A percentile compares a stretch with the other conserved stretches of the same genome.
These are phyloP conservation scores for Dactylellina haptotyla DNA, from an alignment of 2,329 filamentous ascomycete genomes.

Conservation along the genomic window DNA sequence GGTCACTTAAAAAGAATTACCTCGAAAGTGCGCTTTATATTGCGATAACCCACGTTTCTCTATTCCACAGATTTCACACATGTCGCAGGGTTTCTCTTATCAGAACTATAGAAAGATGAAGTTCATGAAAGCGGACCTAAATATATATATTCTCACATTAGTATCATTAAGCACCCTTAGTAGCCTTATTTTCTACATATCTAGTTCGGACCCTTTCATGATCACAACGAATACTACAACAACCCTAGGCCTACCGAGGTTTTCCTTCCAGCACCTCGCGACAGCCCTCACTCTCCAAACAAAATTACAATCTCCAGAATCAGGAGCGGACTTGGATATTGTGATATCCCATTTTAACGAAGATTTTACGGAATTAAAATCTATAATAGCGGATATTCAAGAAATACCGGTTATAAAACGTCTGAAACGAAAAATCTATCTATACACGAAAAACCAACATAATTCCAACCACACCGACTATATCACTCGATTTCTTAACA, in stretches of 20 bases:
- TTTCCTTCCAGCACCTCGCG: neutral
- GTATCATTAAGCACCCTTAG: neutral
- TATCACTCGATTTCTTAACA: neutral
- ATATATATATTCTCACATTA: neutral
- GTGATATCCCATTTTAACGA: conserved; percentile 2
- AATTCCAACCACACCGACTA: neutral
- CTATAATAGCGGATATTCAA: neutral
- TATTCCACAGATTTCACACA: no score
- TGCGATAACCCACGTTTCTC: no score
- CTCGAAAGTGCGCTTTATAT: no score
- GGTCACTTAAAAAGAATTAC: no score
- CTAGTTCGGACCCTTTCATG: neutral
- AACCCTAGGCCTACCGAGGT: no score
- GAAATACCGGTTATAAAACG: neutral
- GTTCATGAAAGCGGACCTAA: neutral
- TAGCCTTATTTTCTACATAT: neutral
- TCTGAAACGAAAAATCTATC: neutral
- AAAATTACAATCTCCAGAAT: neutral
- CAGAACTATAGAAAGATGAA: neutral
- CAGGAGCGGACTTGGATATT: conserved; percentile 1
- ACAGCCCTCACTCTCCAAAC: neutral
- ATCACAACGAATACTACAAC: neutral
- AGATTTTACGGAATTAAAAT: neutral
- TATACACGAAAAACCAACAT: neutral
- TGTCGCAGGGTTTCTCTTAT: neutral